These are phyloP conservation scores for Apiospora saccharicola DNA, from an alignment of 2,329 filamentous ascomycete species.

Conservation along the genomic window DNA sequence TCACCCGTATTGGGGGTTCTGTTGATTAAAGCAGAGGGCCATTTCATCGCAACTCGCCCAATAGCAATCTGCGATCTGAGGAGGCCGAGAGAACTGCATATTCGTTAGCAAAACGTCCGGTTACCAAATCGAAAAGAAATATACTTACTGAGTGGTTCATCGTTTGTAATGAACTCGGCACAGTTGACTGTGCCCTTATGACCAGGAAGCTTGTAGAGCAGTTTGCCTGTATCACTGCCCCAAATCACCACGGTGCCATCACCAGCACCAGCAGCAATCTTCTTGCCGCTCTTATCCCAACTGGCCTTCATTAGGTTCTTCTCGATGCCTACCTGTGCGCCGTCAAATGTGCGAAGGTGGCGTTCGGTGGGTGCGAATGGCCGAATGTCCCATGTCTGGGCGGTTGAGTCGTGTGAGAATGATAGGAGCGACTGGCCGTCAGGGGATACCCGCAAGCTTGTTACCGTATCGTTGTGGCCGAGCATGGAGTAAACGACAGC, in stretches of 20 bases:
- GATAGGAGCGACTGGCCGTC: conserved; percentile 91
- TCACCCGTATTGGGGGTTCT: not conserved
- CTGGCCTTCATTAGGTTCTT: conserved; percentile 91
- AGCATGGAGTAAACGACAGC: conserved; percentile 85
- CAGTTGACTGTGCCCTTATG: conserved; percentile 96
- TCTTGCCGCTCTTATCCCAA: conserved; percentile 88
- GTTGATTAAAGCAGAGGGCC: not conserved
- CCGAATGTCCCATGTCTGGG: conserved; percentile 93
- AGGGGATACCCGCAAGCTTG: conserved; percentile 88
- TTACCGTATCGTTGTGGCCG: conserved; percentile 91
- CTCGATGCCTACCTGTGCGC: conserved; percentile 86
- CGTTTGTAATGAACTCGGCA: conserved; percentile 85
- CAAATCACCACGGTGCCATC: conserved; percentile 92
- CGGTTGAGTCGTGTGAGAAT: conserved; percentile 92
- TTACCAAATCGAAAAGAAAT: conserved; percentile 38
- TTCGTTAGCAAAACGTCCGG: not conserved
- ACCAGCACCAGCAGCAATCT: conserved; percentile 86
- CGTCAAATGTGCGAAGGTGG: conserved; percentile 87
- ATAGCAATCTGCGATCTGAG: conserved; percentile 84
- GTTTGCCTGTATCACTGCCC: conserved; percentile 86
- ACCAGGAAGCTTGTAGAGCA: conserved; percentile 93
- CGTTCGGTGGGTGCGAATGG: conserved; percentile 92
- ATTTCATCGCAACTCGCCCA: conserved; percentile 78
- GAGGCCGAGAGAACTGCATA: conserved; percentile 81
- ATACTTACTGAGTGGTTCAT: conserved; percentile 84